These are phyloP conservation scores for Chytriomyces sp. DNA, from an alignment of 192 early-diverging fungal genomes.

Conservation along the genomic window DNA sequence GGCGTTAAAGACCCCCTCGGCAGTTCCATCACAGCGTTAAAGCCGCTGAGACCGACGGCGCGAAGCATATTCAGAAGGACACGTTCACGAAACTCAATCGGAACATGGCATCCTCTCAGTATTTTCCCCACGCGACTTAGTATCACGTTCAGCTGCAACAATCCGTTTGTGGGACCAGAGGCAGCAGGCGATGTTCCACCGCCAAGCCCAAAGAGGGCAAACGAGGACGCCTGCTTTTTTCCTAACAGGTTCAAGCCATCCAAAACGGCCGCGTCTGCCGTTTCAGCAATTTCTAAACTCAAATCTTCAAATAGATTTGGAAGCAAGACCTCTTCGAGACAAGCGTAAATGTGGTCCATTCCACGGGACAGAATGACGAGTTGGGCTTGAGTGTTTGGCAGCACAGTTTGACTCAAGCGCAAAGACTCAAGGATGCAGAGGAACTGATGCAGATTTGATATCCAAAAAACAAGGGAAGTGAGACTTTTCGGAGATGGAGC, in stretches of 20 bases:
- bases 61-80: neutral
- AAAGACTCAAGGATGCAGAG: conserved; percentile 4
- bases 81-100: neutral
- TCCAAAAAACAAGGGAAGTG: neutral
- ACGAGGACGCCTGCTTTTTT: no score
- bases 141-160: neutral
- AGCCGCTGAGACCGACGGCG: neutral
- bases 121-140: neutral
- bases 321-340: neutral
- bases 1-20: neutral
- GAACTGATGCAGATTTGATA: neutral
- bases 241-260: neutral
- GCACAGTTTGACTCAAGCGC: neutral
- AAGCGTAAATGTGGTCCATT: neutral
- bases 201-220: no score
- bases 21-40: neutral
- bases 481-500: neutral
- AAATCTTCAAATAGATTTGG: neutral
- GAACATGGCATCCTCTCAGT: neutral
- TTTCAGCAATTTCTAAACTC: neutral
- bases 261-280: neutral
- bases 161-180: neutral
- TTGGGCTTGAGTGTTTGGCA: neutral
- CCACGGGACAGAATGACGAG: neutral
- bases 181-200: no score